Evolutionary conservation across 805 yeast genomes (phyloP), one percentile per base, ranked within the genome.

Genomic region (Candida mattraensis): DNA sequence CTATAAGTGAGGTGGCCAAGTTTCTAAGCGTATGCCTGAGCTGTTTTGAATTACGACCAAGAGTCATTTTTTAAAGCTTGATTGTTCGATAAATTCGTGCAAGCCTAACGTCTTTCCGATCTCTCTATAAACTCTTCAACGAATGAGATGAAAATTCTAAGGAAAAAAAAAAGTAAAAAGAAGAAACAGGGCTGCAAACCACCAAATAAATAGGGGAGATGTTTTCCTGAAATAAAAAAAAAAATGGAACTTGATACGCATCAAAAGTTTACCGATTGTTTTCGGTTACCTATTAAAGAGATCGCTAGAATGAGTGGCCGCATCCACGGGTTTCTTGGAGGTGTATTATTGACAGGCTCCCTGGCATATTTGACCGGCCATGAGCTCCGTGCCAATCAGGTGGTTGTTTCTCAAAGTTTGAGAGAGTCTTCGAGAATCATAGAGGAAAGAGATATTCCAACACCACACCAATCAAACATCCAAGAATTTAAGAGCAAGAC

Each of bases 1-100:
- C 80, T 22, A 84, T 67, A 23, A 84, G 60, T 9, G 84, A 79
- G 2, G 85, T 69, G 14, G 77, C 85, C 51, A 83, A 62, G 54
- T 84, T 83, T 48, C 79, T 70, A 53, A 83, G 56, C 34, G 81
- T 66, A 18, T 81, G 77, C 34, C 68, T 69, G 35, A 77, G 66
- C 45, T 74, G 80, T 26, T 76, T 63, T 7, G 73, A 63, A 16
- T 70, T 64, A 50, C 82, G 63, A n/a, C 63, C 63, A 13, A 58
- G 42, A 3, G 62, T 44, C 63, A 58, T 58, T 12, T n/a, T 28
- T 20, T 7, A 19, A 28, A 13, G 21, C 13, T 19, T n/a, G 12
- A 20, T 32, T 24, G 7, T 5, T 22, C 11, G 14, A 13, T n/a
- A 28, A 28, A 9, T 11, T 8, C 12, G 21, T 24, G 8, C 28